Evolutionary conservation across 352 stramenopile species (phyloP).

Genomic region (Globisporangium recalcitrans): DNA sequence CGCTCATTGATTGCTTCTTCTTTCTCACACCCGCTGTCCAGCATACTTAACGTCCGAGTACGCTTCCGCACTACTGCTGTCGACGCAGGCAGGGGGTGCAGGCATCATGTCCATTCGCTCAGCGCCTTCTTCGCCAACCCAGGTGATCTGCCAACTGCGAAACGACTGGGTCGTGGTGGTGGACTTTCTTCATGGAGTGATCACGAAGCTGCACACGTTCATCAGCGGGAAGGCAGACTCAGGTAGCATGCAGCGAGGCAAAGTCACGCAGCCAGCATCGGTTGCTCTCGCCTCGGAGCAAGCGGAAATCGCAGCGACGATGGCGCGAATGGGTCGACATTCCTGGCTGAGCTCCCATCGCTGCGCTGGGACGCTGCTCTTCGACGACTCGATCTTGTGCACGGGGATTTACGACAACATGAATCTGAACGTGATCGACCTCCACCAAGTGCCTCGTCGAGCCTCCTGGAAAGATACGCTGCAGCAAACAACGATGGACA

Average conservation of each 20-base stretch:
- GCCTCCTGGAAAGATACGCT: neutral
- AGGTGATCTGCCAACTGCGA: conserved; percentile 57
- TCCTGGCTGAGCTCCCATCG: conserved; percentile 57
- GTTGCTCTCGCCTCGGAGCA: conserved; percentile 27
- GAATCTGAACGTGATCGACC: conserved; percentile 45
- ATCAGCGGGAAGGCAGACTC: conserved; percentile 31
- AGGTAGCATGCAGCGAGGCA: conserved; percentile 17
- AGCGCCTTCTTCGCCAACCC: conserved; percentile 25
- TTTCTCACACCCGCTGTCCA: neutral
- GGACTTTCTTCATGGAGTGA: conserved; percentile 29
- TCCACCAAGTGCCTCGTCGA: conserved; percentile 29
- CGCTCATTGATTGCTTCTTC: neutral
- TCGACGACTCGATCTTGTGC: conserved; percentile 49
- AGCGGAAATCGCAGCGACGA: conserved; percentile 9
- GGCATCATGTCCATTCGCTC: conserved; percentile 43
- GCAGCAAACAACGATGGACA: neutral
- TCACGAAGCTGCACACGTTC: conserved; percentile 59
- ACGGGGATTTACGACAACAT: conserved; percentile 32
- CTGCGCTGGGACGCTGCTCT: conserved; percentile 37
- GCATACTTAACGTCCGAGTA: conserved; percentile 19
- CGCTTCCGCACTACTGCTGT: conserved; percentile 20
- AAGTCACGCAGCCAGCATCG: conserved; percentile 22
- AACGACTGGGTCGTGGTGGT: conserved; percentile 71
- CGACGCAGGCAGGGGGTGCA: conserved; percentile 19
- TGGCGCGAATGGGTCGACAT: conserved; percentile 18